phyloP scores from a whole-genome alignment of 805 yeast species.

The Ogataea paradorogensis region DNA sequence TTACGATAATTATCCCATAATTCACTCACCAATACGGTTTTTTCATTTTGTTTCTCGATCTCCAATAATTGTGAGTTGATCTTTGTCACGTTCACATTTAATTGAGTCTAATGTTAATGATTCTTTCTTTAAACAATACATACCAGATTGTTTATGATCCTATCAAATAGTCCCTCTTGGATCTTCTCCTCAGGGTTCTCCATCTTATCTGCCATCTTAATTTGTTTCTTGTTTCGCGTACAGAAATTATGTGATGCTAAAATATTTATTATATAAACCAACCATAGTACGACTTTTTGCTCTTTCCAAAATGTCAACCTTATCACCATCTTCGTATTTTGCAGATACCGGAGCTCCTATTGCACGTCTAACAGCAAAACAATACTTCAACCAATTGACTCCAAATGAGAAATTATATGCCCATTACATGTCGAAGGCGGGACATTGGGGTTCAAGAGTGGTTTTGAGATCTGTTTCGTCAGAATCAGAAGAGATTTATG shows the following conservation, averaged over 20 bases:
- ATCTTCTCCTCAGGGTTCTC: conserved; percentile 85
- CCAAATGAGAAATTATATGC: conserved; percentile 66
- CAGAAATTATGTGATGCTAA: conserved; percentile 1
- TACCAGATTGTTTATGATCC: conserved; percentile 76
- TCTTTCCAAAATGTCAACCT: conserved; percentile 9
- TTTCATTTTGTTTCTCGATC: conserved; percentile 63
- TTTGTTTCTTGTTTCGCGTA: conserved; percentile 8
- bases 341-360: conserved; percentile 71
- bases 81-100: conserved; percentile 67
- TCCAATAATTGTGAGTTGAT: conserved; percentile 60
- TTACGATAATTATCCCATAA: conserved; percentile 78
- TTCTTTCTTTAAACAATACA: conserved; percentile 34
- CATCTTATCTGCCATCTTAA: conserved; percentile 40
- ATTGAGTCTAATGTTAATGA: conserved; percentile 46
- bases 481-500: conserved; percentile 74
- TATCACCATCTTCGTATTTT: conserved; percentile 30
- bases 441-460: conserved; percentile 79
- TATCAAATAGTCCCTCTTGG: conserved; percentile 68
- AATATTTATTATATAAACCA: conserved; percentile 6
- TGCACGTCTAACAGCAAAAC: conserved; percentile 63
- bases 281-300: conserved; percentile 3
- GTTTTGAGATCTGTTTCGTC: conserved; percentile 79
- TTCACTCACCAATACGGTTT: conserved; percentile 67
- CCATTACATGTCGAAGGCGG: conserved; percentile 78
- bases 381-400: conserved; percentile 65